phyloP scores from a whole-genome alignment of 805 yeast genomes.

The Starmerella asiatica region DNA sequence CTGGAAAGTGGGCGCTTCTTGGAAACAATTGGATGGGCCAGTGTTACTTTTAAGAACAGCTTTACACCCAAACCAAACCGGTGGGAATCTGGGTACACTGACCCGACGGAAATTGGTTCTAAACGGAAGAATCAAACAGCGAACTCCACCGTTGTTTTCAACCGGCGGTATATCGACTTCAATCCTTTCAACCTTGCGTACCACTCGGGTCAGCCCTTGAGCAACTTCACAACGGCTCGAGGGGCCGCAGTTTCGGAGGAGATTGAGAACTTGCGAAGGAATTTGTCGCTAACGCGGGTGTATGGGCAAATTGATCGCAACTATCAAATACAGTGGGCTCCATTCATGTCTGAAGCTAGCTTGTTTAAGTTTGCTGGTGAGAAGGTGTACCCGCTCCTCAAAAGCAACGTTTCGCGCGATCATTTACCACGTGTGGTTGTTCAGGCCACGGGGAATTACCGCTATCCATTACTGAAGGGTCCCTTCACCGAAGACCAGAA shows the following conservation, averaged over 20 bases:
- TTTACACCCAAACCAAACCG: too few species aligned
- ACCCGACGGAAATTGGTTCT: too few species aligned
- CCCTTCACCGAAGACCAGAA: conserved; percentile 66
- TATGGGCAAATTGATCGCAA: conserved; percentile 54
- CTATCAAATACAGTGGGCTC: conserved; percentile 50
- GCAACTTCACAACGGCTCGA: conserved; percentile 37
- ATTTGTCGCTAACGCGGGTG: conserved; percentile 40
- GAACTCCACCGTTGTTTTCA: conserved; percentile 26
- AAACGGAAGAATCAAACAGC: conserved; percentile 9
- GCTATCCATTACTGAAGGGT: conserved; percentile 78
- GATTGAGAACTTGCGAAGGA: conserved; percentile 34
- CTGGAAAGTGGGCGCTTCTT: too few species aligned
- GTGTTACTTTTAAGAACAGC: too few species aligned
- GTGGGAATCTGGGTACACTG: too few species aligned
- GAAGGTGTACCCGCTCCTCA: conserved; percentile 37
- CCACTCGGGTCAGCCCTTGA: conserved; percentile 35
- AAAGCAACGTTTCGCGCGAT: conserved; percentile 22
- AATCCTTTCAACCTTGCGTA: conserved; percentile 53
- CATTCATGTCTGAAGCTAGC: conserved; percentile 40
- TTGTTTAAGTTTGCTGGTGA: conserved; percentile 47
- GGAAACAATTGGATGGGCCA: too few species aligned
- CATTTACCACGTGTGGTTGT: conserved; percentile 40
- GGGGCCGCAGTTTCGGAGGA: conserved; percentile 40
- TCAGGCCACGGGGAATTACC: conserved; percentile 75
- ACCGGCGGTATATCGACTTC: conserved; percentile 72